Percentiles rank a stretch among this genome's conserved stretches.
phyloP scores from a whole-genome alignment of 2,329 filamentous ascomycete genomes.

The Ascochyta koolunga region DNA sequence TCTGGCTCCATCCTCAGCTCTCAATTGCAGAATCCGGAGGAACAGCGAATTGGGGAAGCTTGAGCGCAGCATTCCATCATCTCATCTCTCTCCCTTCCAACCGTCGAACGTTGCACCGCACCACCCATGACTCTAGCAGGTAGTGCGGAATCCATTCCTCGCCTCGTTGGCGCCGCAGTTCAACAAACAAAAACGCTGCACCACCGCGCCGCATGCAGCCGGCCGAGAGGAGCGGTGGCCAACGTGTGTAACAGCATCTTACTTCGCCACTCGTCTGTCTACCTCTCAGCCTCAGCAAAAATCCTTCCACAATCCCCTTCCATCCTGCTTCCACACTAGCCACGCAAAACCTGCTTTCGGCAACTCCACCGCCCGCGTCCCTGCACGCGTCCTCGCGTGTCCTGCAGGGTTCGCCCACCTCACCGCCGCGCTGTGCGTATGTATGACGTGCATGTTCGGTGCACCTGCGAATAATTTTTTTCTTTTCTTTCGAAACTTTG shows the following conservation, averaged over 20 bases:
- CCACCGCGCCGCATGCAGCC: slow-evolving; percentile 1
- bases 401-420: too few relatives aligned
- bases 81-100: too few relatives aligned
- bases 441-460: too few relatives aligned
- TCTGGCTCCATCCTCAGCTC: neutral
- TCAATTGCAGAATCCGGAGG: neutral
- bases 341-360: neutral
- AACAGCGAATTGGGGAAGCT: too few relatives aligned
- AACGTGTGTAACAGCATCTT: too few relatives aligned
- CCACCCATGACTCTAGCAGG: neutral
- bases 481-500: too few relatives aligned
- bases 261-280: slow-evolving; percentile 2
- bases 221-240: slow-evolving; percentile 16
- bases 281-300: neutral
- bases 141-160: neutral
- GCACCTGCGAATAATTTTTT: too few relatives aligned
- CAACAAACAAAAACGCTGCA: neutral
- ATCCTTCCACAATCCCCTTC: neutral
- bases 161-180: neutral
- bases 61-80: too few relatives aligned
- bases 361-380: neutral
- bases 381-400: slow-evolving; percentile 1
- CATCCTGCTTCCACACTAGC: neutral
- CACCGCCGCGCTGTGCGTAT: too few relatives aligned
- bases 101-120: too few relatives aligned